Base-by-base conservation (phyloP, 2,329 filamentous ascomycete species). In the Colletotrichum spaethianum region DNA sequence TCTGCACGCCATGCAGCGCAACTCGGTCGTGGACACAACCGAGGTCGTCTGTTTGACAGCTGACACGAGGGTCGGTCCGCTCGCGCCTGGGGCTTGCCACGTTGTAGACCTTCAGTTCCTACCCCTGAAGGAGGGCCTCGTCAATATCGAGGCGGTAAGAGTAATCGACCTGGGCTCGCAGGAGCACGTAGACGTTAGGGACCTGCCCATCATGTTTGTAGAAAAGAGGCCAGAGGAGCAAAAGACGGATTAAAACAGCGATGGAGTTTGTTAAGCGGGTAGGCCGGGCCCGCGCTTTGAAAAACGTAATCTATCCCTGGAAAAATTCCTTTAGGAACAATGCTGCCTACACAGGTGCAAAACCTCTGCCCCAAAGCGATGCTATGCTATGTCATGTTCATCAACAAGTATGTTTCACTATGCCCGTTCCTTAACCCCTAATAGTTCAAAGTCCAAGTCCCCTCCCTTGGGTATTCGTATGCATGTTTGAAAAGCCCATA, bases 21-120 rank as follows among this genome's bases (percentile, higher is more conserved):
- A 87, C 78, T 90, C 90, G 23, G 83, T 87, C 33, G 83, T 91
- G 33, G 92, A 93, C 70, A 83, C 86, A 12, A 88, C 91, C 2
- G 92, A 94, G 75, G 82, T 95, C 40, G 85, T 94, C n/a, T 94
- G 92, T 77, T 83, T 95, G 61, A 94, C 91, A 70, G 91, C 93
- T 4, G 93, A 95, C 80, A 89, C 92, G 31, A 86, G 93, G 40
- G 88, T 95, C 38, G 93, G 93, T 0, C 93, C 93, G 40, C 83
- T 96, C 46, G 89, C 91, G 33, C 90, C 93, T 0, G 90, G 90
- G 2, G 91, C 93, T 11, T 95, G 93, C 77, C 93, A 94, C 76
- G 92, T 92, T 46, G 91, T 90, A 1, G 92, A 94, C 79, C 80
- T 96, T 75, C 89, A 90, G 75, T 95, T 96, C 75, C 83, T 95